phyloP scores from a whole-genome alignment of 2,329 filamentous ascomycete species.

The Epichloe amarillans region DNA sequence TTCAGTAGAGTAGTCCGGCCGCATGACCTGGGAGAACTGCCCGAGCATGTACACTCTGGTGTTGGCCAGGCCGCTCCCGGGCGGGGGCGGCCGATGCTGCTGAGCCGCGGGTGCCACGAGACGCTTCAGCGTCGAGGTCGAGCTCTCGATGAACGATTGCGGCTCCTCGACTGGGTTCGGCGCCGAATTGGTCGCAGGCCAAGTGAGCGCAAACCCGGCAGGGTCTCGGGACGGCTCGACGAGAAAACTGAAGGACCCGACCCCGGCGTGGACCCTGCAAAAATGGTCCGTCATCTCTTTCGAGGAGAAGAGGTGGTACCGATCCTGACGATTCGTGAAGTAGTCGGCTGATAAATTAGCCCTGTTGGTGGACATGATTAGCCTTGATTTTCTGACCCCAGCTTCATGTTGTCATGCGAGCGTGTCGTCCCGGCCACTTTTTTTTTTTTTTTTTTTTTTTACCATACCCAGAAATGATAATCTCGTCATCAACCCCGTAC shows the following conservation, averaged over 20 bases:
- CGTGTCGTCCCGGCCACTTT: not conserved
- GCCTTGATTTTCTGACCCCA: not conserved
- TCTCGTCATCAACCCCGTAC: slow-evolving; percentile 88
- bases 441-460: too few species aligned
- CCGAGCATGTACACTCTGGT: slow-evolving; percentile 77
- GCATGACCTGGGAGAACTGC: slow-evolving; percentile 76
- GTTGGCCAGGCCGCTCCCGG: slow-evolving; percentile 25
- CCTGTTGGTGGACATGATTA: slow-evolving; percentile 14
- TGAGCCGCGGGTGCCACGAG: slow-evolving; percentile 39
- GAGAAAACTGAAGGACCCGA: slow-evolving; percentile 70
- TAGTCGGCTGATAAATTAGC: slow-evolving; percentile 90
- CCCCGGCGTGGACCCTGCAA: slow-evolving; percentile 57
- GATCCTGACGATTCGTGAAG: slow-evolving; percentile 88
- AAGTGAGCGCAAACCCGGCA: slow-evolving; percentile 49
- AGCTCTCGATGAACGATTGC: slow-evolving; percentile 52
- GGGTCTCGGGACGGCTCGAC: slow-evolving; percentile 48
- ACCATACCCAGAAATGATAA: slow-evolving; percentile 73
- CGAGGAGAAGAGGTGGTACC: slow-evolving; percentile 84
- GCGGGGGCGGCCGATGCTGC: not conserved
- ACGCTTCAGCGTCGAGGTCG: slow-evolving; percentile 52
- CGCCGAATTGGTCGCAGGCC: slow-evolving; percentile 62
- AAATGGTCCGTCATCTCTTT: slow-evolving; percentile 74
- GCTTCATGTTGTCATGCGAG: too few species aligned
- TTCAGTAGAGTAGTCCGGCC: slow-evolving; percentile 74
- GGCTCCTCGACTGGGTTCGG: slow-evolving; percentile 63